Percentiles rank a stretch among this genome's conserved stretches.
phyloP scores from a whole-genome alignment of 768 basidiomycete genomes.

The Rhodotorula paludigena region DNA sequence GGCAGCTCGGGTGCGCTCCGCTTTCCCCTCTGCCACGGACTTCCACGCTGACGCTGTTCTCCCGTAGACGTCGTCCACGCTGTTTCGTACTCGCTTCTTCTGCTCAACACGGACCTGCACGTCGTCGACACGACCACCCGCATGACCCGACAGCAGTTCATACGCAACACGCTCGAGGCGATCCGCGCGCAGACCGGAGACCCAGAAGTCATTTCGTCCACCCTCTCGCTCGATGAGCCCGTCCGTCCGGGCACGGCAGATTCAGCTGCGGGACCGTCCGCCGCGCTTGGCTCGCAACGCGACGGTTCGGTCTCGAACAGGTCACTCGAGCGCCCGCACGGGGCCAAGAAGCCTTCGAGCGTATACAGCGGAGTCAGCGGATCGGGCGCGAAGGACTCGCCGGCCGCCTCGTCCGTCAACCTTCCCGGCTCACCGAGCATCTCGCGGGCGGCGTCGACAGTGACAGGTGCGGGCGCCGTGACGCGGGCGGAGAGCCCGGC shows the following conservation, averaged over 20 bases:
- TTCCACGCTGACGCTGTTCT: not conserved
- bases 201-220: conserved; percentile 43
- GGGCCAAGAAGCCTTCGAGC: not conserved
- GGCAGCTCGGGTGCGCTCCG: conserved; percentile 70
- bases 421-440: not conserved
- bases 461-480: too few relatives aligned
- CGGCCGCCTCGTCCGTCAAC: not conserved
- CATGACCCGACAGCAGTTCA: conserved; percentile 89
- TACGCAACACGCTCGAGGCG: conserved; percentile 81
- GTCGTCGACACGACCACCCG: conserved; percentile 80
- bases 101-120: conserved; percentile 95
- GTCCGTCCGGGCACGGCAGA: not conserved
- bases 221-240: not conserved
- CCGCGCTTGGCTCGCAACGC: too few relatives aligned
- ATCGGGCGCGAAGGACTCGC: not conserved
- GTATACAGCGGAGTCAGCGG: not conserved
- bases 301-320: conserved; percentile 5
- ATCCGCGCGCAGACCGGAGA: conserved; percentile 57
- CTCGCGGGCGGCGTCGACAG: too few relatives aligned
- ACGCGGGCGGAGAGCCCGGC: too few relatives aligned
- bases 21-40: not conserved
- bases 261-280: too few relatives aligned
- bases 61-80: conserved; percentile 82
- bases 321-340: conserved; percentile 10
- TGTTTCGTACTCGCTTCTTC: conserved; percentile 81